Evolutionary conservation across 1,139 yeast genomes (phyloP), one percentile per base, ranked within the genome.

Genomic region (Zygosaccharomyces pseudobailii): DNA sequence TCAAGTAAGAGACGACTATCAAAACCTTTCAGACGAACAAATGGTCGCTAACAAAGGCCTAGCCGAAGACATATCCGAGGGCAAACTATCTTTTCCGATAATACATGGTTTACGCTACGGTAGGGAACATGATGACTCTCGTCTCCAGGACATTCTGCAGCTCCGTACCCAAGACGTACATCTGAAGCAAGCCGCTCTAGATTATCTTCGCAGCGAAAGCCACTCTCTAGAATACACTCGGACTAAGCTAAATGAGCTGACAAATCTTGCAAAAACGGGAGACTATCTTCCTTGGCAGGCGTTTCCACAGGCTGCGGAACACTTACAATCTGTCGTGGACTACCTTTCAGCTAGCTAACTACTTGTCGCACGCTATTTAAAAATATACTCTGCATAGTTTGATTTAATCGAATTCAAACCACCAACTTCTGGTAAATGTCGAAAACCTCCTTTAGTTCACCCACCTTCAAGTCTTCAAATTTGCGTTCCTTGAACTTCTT

Each of bases 51-150:
- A 82, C 71, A 88, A 89, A 65, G 96, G 96, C 0, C 79, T 76
- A 47, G 88, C 95, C 45, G 96, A 89, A 57, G 97, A 89, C 61
- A 74, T 89, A 34, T 78, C 89, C 0, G 97, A 89, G 64, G 97
- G 97, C 0, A 90, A 89, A 66, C 78, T 85, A 50, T 84, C 95
- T 1, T 83, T 87, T 53, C 96, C 96, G 0, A 80, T 89, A 6
- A 76, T 88, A 31, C 94, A 87, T 65, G 78, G 82, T 17, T 66
- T 83, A 5, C 59, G 71, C 13, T 56, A 51, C 42, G 64, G 59
- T 28, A 56, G 65, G 5, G 51, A 59, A 10, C 70, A 71, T 45
- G 67, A 69, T 32, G 73, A 72, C 50, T 63, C 74, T 13, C 54
- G 69, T 39, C 67, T 59, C 56, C 71, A 42, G 55, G 65, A 54